phyloP scores from a whole-genome alignment of 345 rosid genomes.

The Lenwebbia sp. region DNA sequence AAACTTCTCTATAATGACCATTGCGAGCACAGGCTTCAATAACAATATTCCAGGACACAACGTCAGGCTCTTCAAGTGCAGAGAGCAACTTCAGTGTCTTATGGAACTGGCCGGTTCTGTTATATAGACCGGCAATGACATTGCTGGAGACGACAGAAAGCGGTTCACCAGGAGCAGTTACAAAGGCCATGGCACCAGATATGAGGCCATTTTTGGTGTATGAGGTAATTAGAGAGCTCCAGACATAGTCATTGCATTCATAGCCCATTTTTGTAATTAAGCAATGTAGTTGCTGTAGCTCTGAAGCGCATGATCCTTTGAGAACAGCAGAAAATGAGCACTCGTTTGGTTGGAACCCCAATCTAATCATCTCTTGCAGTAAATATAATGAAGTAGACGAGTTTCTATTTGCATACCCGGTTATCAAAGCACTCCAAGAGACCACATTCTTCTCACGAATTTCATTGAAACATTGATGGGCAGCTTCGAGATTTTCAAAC shows the following conservation, averaged over 20 bases:
- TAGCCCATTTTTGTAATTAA: conserved; percentile 57
- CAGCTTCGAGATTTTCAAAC: conserved; percentile 42
- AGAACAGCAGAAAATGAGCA: conserved; percentile 63
- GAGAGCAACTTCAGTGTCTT: conserved; percentile 57
- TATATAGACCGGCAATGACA: conserved; percentile 56
- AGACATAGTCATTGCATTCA: conserved; percentile 43
- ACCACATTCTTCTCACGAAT: conserved; percentile 53
- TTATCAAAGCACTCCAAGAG: conserved; percentile 76
- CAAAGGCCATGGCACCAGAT: conserved; percentile 40
- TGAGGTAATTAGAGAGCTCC: conserved; percentile 61
- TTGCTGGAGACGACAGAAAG: conserved; percentile 36
- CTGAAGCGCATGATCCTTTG: conserved; percentile 19
- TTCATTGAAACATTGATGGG: conserved; percentile 40
- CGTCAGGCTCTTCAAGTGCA: conserved; percentile 58
- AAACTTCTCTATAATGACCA: conserved; percentile 37
- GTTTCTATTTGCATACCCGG: conserved; percentile 41
- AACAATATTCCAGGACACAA: conserved; percentile 73
- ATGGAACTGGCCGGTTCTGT: conserved; percentile 47
- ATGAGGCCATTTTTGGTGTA: conserved; percentile 52
- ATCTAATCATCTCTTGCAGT: conserved; percentile 44
- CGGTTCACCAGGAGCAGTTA: conserved; percentile 18
- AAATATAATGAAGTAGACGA: conserved; percentile 21
- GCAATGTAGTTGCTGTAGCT: conserved; percentile 58
- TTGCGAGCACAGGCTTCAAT: conserved; percentile 66
- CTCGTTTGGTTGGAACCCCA: conserved; percentile 56